These are phyloP conservation scores for Thermochaetoides dissita DNA, from an alignment of 2,329 filamentous ascomycete species.

Conservation along the genomic window DNA sequence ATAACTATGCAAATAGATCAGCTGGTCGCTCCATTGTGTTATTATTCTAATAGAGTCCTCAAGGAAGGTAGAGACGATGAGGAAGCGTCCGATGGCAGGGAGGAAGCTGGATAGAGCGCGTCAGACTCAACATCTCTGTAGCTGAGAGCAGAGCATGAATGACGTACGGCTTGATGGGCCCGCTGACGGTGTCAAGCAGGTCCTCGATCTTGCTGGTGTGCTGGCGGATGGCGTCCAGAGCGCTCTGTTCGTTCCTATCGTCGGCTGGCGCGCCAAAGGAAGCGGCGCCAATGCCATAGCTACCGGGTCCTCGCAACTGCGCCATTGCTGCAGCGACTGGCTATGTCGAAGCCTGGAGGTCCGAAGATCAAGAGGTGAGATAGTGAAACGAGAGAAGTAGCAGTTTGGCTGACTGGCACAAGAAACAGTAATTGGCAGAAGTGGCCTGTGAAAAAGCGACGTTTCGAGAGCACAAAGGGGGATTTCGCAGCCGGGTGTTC, in stretches of 20 bases:
- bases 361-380: no score
- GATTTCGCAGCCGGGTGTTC: no score
- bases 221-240: slow-evolving; percentile 76
- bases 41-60: slow-evolving; percentile 93
- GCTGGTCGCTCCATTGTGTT: slow-evolving; percentile 94
- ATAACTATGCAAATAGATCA: slow-evolving; percentile 85
- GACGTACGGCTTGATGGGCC: slow-evolving; percentile 85
- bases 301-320: slow-evolving; percentile 50
- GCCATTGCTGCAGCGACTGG: slow-evolving; percentile 23
- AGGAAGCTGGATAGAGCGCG: slow-evolving; percentile 51
- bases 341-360: not conserved
- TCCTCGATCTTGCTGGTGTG: slow-evolving; percentile 99
- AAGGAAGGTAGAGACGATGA: slow-evolving; percentile 96
- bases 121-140: slow-evolving; percentile 11
- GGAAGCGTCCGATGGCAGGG: slow-evolving; percentile 85
- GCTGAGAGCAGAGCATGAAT: not conserved
- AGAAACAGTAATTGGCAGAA: no score
- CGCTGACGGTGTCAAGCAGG: slow-evolving; percentile 69
- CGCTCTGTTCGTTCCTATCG: slow-evolving; percentile 49
- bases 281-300: slow-evolving; percentile 66
- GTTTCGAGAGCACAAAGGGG: no score
- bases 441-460: no score
- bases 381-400: no score
- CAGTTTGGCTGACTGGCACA: no score
- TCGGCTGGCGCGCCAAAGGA: slow-evolving; percentile 52